Conservation (phyloP, 345 rosid species). For the Euphorbia tirucalli region DNA sequence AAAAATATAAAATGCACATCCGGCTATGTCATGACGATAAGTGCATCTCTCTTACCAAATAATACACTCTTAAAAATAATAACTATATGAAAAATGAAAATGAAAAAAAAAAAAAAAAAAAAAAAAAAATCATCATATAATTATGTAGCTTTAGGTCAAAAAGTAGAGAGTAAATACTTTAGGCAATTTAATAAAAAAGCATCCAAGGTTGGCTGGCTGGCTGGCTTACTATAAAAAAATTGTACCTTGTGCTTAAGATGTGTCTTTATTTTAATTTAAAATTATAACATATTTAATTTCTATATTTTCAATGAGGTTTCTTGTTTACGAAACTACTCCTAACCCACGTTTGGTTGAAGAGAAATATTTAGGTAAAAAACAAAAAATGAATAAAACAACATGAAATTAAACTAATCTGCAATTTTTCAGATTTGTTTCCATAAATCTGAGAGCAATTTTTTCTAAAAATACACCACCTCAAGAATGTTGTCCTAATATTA, state of each 20-base stretch:
- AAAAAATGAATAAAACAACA: not conserved
- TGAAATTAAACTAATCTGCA: not conserved
- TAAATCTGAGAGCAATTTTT: not conserved
- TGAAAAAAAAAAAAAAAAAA: too few relatives aligned
- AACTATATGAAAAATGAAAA: too few relatives aligned
- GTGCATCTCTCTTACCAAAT: too few relatives aligned
- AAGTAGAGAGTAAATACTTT: not conserved
- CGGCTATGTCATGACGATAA: too few relatives aligned
- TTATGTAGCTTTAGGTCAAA: not conserved
- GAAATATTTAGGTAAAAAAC: not conserved
- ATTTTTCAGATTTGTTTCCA: not conserved
- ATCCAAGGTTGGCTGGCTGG: not conserved
- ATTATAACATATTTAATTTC: not conserved
- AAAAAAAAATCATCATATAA: not conserved
- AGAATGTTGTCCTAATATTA: not conserved
- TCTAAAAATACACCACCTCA: not conserved
- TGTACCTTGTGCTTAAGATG: slow-evolving; percentile 7
- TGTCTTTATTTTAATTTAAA: not conserved
- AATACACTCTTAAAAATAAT: too few relatives aligned
- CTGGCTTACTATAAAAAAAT: not conserved
- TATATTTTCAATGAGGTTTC: not conserved
- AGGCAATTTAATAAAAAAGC: not conserved
- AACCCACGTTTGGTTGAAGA: not conserved
- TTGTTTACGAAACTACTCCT: slow-evolving; percentile 1
- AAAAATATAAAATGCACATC: too few relatives aligned